Percentiles rank a stretch among this genome's conserved stretches.
Conservation (phyloP, 1,139 yeast genomes). For the Zhuliangozyma blackwelliae region DNA sequence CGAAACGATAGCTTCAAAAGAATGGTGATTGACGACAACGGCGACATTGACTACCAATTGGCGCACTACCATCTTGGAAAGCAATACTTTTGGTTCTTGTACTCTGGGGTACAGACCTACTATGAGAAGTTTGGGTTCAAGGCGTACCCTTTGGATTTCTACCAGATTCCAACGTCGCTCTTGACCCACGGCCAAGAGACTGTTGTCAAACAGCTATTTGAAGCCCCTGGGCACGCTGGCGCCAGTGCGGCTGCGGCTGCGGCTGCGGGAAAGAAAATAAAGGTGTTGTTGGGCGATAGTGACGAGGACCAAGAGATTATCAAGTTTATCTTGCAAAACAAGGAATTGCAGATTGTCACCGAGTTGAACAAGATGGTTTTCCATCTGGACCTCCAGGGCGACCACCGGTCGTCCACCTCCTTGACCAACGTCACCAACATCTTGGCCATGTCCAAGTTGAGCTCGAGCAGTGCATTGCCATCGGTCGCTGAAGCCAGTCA, state of each 20-base stretch:
- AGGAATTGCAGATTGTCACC: slow-evolving; percentile 35
- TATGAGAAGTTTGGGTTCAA: slow-evolving; percentile 40
- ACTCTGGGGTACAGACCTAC: slow-evolving; percentile 31
- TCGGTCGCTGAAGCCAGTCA: too few relatives aligned
- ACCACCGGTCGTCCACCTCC: slow-evolving; percentile 33
- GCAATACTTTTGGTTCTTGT: slow-evolving; percentile 36
- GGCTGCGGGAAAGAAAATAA: slow-evolving; percentile 25
- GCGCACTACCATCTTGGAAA: slow-evolving; percentile 35
- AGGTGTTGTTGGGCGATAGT: slow-evolving; percentile 22
- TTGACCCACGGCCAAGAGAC: slow-evolving; percentile 17
- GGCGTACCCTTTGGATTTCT: slow-evolving; percentile 33
- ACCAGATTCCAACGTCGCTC: slow-evolving; percentile 25
- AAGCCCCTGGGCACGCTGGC: slow-evolving; percentile 7
- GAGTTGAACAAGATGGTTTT: slow-evolving; percentile 33
- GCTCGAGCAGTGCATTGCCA: slow-evolving; percentile 20
- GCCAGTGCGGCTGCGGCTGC: slow-evolving; percentile 2
- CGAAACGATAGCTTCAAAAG: slow-evolving; percentile 26
- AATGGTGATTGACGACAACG: slow-evolving; percentile 27
- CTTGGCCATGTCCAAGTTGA: slow-evolving; percentile 20
- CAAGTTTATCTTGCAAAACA: slow-evolving; percentile 27
- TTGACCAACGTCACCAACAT: slow-evolving; percentile 28
- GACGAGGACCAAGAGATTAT: slow-evolving; percentile 30
- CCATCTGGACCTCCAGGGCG: slow-evolving; percentile 33
- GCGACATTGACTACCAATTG: slow-evolving; percentile 26
- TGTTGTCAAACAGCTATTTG: slow-evolving; percentile 20